A percentile compares a stretch with the other conserved stretches of the same genome.
Conservation (phyloP, 306 rosid genomes). For the Medicago lupulina region DNA sequence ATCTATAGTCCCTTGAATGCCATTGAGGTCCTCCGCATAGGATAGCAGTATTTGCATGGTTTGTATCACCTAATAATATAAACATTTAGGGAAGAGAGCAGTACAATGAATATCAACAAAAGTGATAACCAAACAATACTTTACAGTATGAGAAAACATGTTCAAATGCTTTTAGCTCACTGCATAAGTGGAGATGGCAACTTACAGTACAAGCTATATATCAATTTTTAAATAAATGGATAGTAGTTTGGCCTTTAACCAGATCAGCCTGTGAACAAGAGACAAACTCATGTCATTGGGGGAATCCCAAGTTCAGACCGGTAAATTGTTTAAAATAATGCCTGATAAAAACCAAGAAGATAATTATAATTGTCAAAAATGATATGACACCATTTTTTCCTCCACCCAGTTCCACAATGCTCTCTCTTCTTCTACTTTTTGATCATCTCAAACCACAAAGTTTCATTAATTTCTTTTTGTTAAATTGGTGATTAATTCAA, state of each 20-base stretch:
- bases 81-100: constrained; percentile 17
- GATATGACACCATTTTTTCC: too few species aligned
- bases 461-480: too few species aligned
- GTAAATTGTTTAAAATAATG: not conserved
- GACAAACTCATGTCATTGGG: constrained; percentile 14
- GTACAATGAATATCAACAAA: constrained; percentile 24
- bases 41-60: constrained; percentile 93
- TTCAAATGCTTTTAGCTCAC: constrained; percentile 23
- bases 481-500: too few species aligned
- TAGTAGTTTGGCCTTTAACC: constrained; percentile 23
- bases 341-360: not conserved
- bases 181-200: constrained; percentile 14
- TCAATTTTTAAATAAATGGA: constrained; percentile 18
- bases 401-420: too few species aligned
- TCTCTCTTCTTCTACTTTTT: too few species aligned
- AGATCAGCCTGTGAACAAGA: constrained; percentile 28
- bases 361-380: not conserved
- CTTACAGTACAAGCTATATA: constrained; percentile 5
- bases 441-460: too few species aligned
- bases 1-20: constrained; percentile 87
- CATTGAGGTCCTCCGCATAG: constrained; percentile 91
- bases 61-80: constrained; percentile 70
- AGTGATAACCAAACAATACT: constrained; percentile 26
- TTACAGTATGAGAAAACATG: constrained; percentile 11
- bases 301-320: constrained; percentile 1